Base-by-base conservation (phyloP, 2,329 filamentous ascomycete species). In the Cordyceps pruinosa region DNA sequence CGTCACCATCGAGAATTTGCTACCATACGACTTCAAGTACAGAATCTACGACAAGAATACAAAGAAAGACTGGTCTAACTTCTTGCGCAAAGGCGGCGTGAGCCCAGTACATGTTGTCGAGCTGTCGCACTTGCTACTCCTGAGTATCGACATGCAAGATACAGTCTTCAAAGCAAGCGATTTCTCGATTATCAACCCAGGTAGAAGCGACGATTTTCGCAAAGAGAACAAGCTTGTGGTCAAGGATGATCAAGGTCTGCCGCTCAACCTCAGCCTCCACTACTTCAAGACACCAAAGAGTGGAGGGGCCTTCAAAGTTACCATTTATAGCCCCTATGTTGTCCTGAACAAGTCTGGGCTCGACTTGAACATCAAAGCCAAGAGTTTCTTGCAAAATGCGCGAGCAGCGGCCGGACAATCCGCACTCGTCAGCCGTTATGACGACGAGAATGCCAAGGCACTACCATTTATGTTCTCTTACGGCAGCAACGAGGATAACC, bases 11-110 rank as follows among this genome's bases (percentile, higher is more conserved):
- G 93, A 99, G 70, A 99, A 99, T 63, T 76, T 99, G 44, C 75
- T 99, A 37, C 94, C 94, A 0, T 97, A 94, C 68, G 94, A 99
- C 72, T 99, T 99, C 83, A 97, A 99, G 72, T 99, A 99, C 71
- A 86, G 93, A 56, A 97, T 99, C 56, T 99, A 97, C 68, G 94
- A 99, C 76, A 97, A 95, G 75, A 95, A 96, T 70, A 97, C 92
- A 0, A 95, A 93, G 77, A 96, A 95, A 69, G 94, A 99, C 69
- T 99, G 94, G 94, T 95, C 90, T 5, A 99, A 99, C 70, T 99
- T 99, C 74, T 76, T 99, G 47, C 85, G 94, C 58, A 97, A 97
- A 72, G 94, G 95, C 26, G 95, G 95, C 15, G 87, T 97, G 57
- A 99, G 94, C 69, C 95, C 95, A 1, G 92, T 99, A 0, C 94